Evolutionary conservation across 2,329 filamentous ascomycete genomes (phyloP), one percentile per base, ranked within the genome.

Genomic region (Penicillium sclerotigenum): DNA sequence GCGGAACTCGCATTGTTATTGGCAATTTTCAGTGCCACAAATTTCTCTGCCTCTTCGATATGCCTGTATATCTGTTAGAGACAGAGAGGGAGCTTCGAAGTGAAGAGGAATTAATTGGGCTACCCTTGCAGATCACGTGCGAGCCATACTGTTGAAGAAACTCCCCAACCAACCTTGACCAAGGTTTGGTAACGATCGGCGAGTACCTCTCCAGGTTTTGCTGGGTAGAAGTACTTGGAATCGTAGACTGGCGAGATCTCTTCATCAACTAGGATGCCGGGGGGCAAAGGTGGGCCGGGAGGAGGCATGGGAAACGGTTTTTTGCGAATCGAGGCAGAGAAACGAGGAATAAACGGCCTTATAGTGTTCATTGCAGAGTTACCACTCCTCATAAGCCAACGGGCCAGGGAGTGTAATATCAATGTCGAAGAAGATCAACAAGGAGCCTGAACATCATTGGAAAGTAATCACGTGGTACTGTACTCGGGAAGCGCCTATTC

Each of bases 111-210:
- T 57, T 26, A 62, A 62, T 57, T 58, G n/a, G 59, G 49, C 18
- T 69, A 68, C 67, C 59, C 49, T 62, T 64, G 47, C 47, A 71
- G 48, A 62, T 71, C 68, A 50, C 60, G 66, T 37, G 69, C 67
- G 7, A 72, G 57, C 66, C 65, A 72, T 52, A 68, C 64, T 52
- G 67, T 72, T 43, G 65, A 72, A 38, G 59, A 66, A 6, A 65
- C 56, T 3, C 68, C 70, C 66, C 64, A 71, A 38, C 68, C 68
- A 55, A 71, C 55, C 55, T 71, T 71, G 24, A 66, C 58, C 20
- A 71, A 14, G 4, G 47, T 47, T 53, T 71, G 64, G n/a, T 69
- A 71, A n/a, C 59, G 61, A 62, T 67, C 48, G 31, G 49, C 61
- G 42, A 71, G 59, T 36, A 70, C 47, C 49, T 71, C 68, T 56